A percentile compares a stretch with the other conserved stretches of the same genome.
Conservation (phyloP, 108 stramenopile genomes). For the Nitzschia palea region DNA sequence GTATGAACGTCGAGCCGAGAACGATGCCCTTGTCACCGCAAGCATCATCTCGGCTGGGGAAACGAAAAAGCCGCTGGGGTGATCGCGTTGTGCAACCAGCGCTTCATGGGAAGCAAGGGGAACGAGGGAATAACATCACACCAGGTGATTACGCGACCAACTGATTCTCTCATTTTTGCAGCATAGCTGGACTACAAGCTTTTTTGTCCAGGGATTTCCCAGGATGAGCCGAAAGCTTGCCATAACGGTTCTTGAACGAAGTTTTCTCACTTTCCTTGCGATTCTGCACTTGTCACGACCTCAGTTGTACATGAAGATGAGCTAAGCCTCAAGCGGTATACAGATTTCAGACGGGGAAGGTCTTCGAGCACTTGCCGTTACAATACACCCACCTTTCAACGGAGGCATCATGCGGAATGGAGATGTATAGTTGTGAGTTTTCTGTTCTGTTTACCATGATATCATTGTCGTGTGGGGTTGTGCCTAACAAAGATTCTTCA, state of each 20-base stretch:
- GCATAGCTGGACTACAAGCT: not conserved
- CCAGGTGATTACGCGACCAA: not conserved
- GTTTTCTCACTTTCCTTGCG: not conserved
- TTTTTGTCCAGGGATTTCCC: too few species aligned
- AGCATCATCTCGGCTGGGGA: too few species aligned
- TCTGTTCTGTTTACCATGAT: not conserved
- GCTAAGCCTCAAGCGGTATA: not conserved
- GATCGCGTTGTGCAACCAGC: not conserved
- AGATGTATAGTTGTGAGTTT: constrained; percentile 8
- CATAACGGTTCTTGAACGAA: not conserved
- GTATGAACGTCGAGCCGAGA: too few species aligned
- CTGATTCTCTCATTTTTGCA: not conserved
- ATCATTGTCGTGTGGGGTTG: too few species aligned
- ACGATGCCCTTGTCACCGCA: too few species aligned
- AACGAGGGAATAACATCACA: not conserved
- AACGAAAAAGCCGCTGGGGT: constrained; percentile 2
- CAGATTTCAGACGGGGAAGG: not conserved
- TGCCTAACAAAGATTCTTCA: too few species aligned
- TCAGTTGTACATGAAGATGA: not conserved
- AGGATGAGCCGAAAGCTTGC: not conserved
- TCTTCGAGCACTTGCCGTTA: constrained; percentile 7
- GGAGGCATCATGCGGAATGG: not conserved
- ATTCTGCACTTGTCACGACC: not conserved
- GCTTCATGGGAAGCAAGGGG: not conserved
- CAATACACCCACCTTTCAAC: not conserved